Evolutionary conservation across 1,139 yeast genomes (phyloP), one percentile per base, ranked within the genome.

Genomic region (Wickerhamomyces sp.): DNA sequence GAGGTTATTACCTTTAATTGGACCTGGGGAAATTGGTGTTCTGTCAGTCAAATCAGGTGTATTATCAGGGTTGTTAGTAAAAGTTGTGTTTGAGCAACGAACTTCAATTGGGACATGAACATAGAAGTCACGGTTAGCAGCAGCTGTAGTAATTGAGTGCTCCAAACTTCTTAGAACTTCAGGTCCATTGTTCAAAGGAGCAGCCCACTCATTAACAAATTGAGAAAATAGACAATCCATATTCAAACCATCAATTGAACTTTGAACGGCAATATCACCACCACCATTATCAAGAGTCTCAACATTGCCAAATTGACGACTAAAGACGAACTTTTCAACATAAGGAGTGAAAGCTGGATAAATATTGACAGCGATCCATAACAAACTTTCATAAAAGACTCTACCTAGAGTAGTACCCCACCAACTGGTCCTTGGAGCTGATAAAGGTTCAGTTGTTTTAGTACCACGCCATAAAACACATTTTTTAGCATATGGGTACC

Each of bases 91-190:
- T 11, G 96, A 84, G 57, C 96, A 88, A 60, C 99, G 81, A 35
- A 93, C 90, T 68, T 93, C 99, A 53, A 93, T 81, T 34, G 99
- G 99, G 23, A 96, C 95, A 65, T 93, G 98, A 14, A 90, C 96
- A 59, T 75, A 93, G 65, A 76, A 91, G 30, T 79, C 80, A 42
- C 79, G 80, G 7, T 67, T 63, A 7, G 63, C 58, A 33, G 84
- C 82, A 32, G 95, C 96, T 11, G 67, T 69, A 33, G 72, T 61
- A 44, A 91, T 86, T 6, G 78, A 75, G 27, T 72, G 73, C 49
- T 84, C 78, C 52, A 91, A 71, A 43, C 85, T 71, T 44, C 76
- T 72, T 54, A 91, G 74, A 11, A 85, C 81, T 43, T 81, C 84
- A 9, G 81, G 81, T 10, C 98, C 98, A 49, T 78, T 76, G 30